A percentile compares a stretch with the other conserved stretches of the same genome.
Evolutionary conservation across 2,329 filamentous ascomycete species (phyloP).

Genomic region (Didymella pinodella): DNA sequence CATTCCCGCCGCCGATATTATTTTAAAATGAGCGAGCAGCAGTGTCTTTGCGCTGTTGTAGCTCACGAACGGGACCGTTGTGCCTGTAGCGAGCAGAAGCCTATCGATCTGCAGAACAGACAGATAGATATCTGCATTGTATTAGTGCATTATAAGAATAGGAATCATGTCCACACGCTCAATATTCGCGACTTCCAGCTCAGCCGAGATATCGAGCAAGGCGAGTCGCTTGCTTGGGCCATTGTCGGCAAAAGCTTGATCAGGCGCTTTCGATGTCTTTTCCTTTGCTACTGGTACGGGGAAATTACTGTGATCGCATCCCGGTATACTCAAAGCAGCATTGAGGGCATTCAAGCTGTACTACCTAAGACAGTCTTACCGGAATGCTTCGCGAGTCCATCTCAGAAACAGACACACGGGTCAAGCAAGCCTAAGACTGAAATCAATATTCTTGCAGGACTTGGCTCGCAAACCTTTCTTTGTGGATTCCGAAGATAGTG

Average conservation of each 20-base stretch:
- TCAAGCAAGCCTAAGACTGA: neutral
- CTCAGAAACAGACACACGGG: neutral
- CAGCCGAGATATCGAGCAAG: neutral
- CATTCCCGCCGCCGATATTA: neutral
- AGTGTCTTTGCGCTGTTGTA: neutral
- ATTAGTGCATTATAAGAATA: neutral
- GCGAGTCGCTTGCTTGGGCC: neutral
- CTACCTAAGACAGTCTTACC: neutral
- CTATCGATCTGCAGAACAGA: neutral
- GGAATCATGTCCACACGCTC: neutral
- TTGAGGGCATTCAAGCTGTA: neutral
- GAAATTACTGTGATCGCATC: neutral
- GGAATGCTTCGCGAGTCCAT: neutral
- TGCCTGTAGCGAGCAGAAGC: neutral
- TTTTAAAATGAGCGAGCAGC: neutral
- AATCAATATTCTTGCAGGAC: neutral
- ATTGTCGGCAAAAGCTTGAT: neutral
- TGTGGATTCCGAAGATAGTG: neutral
- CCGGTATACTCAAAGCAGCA: too few species aligned
- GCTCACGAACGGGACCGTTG: neutral
- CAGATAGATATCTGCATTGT: neutral
- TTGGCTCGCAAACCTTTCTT: neutral
- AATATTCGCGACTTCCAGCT: neutral
- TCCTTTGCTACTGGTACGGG: neutral
- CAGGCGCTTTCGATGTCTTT: neutral